Conservation (phyloP, 208 protist genomes). For the Balamuthia mandrillaris region DNA sequence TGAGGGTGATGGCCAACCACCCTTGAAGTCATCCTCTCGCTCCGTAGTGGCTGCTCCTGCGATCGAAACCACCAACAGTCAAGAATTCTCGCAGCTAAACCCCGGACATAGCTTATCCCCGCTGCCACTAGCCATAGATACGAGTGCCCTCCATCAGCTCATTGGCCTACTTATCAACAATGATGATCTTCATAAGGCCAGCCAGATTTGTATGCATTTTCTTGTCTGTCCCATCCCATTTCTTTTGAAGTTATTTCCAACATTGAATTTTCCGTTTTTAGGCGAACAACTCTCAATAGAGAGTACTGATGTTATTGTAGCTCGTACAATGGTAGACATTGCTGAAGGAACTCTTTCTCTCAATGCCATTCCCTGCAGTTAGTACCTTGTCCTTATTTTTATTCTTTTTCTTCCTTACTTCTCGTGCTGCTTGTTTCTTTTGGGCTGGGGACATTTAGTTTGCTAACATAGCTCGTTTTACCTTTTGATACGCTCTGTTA, state of each 20-base stretch:
- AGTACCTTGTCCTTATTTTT: not conserved
- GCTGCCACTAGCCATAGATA: not conserved
- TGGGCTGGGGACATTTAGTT: not conserved
- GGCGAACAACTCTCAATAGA: conserved; percentile 16
- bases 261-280: not conserved
- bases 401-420: no score
- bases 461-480: not conserved
- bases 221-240: not conserved
- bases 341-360: not conserved
- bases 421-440: not conserved
- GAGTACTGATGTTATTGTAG: not conserved
- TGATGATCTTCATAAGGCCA: not conserved
- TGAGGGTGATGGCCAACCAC: not conserved
- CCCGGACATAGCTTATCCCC: not conserved
- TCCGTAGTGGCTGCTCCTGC: not conserved
- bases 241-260: not conserved
- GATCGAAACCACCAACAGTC: not conserved
- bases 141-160: not conserved
- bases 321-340: not conserved
- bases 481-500: not conserved
- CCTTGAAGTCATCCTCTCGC: not conserved
- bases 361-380: not conserved
- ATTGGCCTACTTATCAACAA: conserved; percentile 23
- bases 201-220: not conserved
- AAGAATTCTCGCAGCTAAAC: not conserved